Conservation (phyloP, 441 rosid species). For the Croton setiger region DNA sequence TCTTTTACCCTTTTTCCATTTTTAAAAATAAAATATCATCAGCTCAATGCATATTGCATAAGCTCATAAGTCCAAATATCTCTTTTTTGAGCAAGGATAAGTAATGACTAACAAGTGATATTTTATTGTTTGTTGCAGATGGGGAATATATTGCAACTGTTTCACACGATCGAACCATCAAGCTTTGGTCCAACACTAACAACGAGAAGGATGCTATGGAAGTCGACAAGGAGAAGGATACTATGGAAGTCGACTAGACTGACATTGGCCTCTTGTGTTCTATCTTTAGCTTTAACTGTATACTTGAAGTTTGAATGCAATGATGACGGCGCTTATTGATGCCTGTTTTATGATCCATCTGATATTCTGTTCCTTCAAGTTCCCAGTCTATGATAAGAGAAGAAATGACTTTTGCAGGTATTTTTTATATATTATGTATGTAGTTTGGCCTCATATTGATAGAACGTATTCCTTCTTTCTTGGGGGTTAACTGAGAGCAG, state of each 20-base stretch:
- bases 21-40: background rate
- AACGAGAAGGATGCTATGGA: conserved; percentile 31
- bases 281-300: background rate
- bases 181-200: conserved; percentile 48
- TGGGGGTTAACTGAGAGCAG: no score
- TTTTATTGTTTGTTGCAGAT: conserved; percentile 28
- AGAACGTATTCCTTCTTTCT: no score
- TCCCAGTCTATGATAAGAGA: background rate
- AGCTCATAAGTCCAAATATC: background rate
- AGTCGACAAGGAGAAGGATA: conserved; percentile 4
- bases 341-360: background rate
- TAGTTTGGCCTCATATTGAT: background rate
- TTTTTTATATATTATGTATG: background rate
- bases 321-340: background rate
- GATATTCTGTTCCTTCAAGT: background rate
- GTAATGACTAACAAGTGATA: background rate
- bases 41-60: background rate
- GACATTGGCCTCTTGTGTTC: background rate
- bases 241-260: conserved; percentile 3
- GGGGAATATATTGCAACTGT: conserved; percentile 48
- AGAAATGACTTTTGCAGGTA: background rate
- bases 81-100: background rate
- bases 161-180: conserved; percentile 58
- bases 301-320: background rate
- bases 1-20: background rate